Evolutionary conservation across 805 yeast genomes (phyloP).

Genomic region (Candida schatavii): DNA sequence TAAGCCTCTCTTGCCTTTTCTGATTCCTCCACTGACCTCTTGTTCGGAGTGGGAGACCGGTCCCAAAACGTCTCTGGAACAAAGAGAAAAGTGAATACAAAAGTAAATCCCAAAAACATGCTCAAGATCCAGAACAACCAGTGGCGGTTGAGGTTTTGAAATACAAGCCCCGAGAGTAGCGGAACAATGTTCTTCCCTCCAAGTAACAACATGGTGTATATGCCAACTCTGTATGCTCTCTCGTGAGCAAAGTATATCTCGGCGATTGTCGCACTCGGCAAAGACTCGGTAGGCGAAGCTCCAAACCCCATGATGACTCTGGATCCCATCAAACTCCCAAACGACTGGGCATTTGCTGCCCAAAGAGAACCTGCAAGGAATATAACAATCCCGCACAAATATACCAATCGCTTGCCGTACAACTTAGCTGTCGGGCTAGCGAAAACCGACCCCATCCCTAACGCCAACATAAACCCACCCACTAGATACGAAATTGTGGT

Average conservation of each 20-base stretch:
- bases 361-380: slow-evolving; percentile 53
- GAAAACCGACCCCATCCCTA: slow-evolving; percentile 57
- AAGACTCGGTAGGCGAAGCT: slow-evolving; percentile 57
- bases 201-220: slow-evolving; percentile 54
- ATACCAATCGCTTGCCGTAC: slow-evolving; percentile 57
- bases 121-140: slow-evolving; percentile 63
- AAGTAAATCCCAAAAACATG: slow-evolving; percentile 47
- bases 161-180: slow-evolving; percentile 51
- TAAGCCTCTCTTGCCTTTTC: slow-evolving; percentile 40
- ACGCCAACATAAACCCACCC: slow-evolving; percentile 56
- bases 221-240: slow-evolving; percentile 57
- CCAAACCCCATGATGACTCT: slow-evolving; percentile 60
- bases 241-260: slow-evolving; percentile 62
- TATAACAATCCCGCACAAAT: slow-evolving; percentile 45
- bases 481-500: slow-evolving; percentile 50
- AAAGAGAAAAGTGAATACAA: slow-evolving; percentile 46
- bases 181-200: slow-evolving; percentile 64
- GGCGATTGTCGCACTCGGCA: slow-evolving; percentile 59
- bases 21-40: slow-evolving; percentile 47
- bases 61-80: slow-evolving; percentile 69
- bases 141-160: slow-evolving; percentile 47
- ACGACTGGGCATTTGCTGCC: slow-evolving; percentile 49
- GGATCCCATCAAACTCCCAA: slow-evolving; percentile 53
- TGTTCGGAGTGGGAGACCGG: slow-evolving; percentile 48
- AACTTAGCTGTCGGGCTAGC: slow-evolving; percentile 57